Percentiles rank a stretch among this genome's conserved stretches.
phyloP scores from a whole-genome alignment of 495 filamentous ascomycete species.

The Neurospora sp. region DNA sequence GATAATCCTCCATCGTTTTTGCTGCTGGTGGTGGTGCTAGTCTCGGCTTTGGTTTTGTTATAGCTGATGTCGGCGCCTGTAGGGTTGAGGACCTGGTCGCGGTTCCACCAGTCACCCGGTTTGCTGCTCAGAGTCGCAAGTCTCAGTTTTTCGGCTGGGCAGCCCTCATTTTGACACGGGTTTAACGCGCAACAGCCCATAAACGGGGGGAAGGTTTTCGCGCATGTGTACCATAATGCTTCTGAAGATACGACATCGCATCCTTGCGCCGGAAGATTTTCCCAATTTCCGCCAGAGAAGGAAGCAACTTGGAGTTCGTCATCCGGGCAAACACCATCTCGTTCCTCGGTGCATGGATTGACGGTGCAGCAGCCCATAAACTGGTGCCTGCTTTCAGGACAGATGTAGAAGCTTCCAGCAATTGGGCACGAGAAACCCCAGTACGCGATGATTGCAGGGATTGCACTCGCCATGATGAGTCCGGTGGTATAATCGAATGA shows the following conservation, averaged over 20 bases:
- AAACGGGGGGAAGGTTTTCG: conserved; percentile 4
- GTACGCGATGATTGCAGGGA: neutral
- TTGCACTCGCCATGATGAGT: neutral
- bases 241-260: conserved; percentile 2
- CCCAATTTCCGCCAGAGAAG: conserved; percentile 3
- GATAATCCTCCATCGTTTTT: neutral
- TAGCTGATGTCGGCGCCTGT: neutral
- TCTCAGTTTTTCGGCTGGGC: too few species aligned
- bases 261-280: conserved; percentile 9
- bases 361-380: conserved; percentile 28
- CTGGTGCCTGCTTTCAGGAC: conserved; percentile 7
- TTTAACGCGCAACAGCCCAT: conserved; percentile 21
- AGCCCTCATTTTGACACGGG: too few species aligned
- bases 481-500: neutral
- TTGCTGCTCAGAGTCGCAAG: too few species aligned
- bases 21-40: neutral
- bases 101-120: too few species aligned
- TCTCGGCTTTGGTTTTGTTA: neutral
- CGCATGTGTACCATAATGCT: conserved; percentile 23
- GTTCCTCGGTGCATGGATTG: conserved; percentile 20
- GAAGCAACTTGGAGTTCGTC: conserved; percentile 11
- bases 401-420: conserved; percentile 22
- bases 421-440: conserved; percentile 20
- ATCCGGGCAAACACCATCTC: conserved; percentile 12
- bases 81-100: neutral